phyloP scores from a whole-genome alignment of 331 rosid species.

The Malus hybrid region DNA sequence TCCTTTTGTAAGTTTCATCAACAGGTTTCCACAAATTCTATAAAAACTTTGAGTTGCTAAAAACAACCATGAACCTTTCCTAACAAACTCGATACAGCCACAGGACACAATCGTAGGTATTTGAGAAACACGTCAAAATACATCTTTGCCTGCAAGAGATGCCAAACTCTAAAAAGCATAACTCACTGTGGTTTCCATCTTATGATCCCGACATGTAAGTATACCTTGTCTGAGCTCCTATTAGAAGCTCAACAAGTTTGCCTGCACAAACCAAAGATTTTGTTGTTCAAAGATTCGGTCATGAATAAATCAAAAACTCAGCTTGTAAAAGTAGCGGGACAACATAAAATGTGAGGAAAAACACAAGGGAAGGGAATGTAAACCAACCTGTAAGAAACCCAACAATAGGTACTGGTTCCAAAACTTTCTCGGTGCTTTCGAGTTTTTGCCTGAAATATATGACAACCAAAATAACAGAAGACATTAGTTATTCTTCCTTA shows the following conservation, averaged over 20 bases:
- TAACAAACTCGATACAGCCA: not conserved
- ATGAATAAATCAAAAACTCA: not conserved
- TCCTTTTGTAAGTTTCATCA: not conserved
- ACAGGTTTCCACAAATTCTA: not conserved
- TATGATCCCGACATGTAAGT: slow-evolving; percentile 86
- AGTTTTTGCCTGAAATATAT: slow-evolving; percentile 59
- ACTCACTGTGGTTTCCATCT: slow-evolving; percentile 18
- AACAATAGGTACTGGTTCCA: slow-evolving; percentile 68
- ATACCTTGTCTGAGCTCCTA: slow-evolving; percentile 88
- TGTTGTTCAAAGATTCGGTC: not conserved
- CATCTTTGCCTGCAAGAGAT: not conserved
- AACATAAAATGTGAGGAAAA: not conserved
- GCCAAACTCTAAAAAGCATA: slow-evolving; percentile 3
- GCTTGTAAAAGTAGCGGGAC: not conserved
- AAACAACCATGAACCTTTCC: not conserved
- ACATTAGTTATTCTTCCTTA: not conserved
- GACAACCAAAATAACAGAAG: not conserved
- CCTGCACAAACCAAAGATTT: slow-evolving; percentile 38
- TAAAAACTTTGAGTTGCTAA: not conserved
- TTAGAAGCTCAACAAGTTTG: slow-evolving; percentile 69
- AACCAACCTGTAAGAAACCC: slow-evolving; percentile 84
- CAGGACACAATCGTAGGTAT: not conserved
- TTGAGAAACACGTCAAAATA: not conserved
- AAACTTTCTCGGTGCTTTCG: slow-evolving; percentile 51
- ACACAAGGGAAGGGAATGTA: not conserved